These are phyloP conservation scores for Trametes versicolor DNA, from an alignment of 1,284 basidiomycete species.

Conservation along the genomic window DNA sequence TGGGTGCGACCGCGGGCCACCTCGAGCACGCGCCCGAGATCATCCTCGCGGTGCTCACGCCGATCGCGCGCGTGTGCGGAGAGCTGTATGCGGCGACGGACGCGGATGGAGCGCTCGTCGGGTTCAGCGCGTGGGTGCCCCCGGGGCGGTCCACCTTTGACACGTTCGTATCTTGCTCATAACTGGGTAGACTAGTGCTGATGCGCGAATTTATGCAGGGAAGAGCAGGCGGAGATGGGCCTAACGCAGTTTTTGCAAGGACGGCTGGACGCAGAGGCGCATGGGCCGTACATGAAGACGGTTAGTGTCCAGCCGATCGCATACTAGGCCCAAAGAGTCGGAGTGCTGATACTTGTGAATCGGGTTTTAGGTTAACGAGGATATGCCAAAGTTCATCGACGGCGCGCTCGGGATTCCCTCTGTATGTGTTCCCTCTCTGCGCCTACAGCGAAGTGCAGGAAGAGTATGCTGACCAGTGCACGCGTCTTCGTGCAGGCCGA, in stretches of 20 bases:
- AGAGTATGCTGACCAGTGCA: too few species aligned
- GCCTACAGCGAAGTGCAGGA: not conserved
- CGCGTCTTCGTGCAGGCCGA: not conserved
- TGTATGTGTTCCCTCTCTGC: not conserved
- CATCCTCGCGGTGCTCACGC: constrained; percentile 3
- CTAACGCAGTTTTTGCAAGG: not conserved
- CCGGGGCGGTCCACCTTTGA: constrained; percentile 7
- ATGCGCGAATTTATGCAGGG: not conserved
- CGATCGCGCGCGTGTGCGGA: constrained; percentile 4
- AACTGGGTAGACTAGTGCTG: not conserved
- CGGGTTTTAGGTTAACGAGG: not conserved
- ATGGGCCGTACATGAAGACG: constrained; percentile 1
- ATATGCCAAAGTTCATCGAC: constrained; percentile 5
- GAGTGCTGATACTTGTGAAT: not conserved
- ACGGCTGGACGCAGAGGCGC: not conserved
- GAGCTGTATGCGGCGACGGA: constrained; percentile 16
- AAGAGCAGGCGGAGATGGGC: constrained; percentile 9
- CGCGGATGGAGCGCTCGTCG: constrained; percentile 5
- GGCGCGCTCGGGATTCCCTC: not conserved
- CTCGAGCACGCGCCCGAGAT: constrained; percentile 1
- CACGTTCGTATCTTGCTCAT: not conserved
- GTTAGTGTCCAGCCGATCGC: not conserved
- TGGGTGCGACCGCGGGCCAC: not conserved
- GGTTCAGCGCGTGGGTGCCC: constrained; percentile 12
- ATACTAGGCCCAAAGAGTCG: not conserved